Evolutionary conservation across 2,329 filamentous ascomycete genomes (phyloP), one percentile per base, ranked within the genome.

Genomic region (Diaporthe citrichinensis): DNA sequence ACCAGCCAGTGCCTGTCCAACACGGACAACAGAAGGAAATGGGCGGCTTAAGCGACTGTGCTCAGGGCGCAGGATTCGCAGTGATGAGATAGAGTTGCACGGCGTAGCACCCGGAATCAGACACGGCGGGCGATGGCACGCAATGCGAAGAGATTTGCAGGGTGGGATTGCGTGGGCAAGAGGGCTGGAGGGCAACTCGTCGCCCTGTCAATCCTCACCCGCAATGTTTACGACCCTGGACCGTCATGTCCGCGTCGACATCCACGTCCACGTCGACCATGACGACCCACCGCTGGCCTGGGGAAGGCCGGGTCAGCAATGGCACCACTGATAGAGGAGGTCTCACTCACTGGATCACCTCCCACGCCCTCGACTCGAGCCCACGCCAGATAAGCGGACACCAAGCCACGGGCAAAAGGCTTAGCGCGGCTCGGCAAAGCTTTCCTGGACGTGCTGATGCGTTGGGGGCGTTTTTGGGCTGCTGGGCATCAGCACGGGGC

Each of bases 361-460:
- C 41, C 59, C 25, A 65, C 59, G 17, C 39, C 36, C 36, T 39
- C 36, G 8, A 10, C 39, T 15, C 39, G 25, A 49, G n/a, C 17
- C 39, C 39, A 46, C 25, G 20, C 31, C 2, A 53, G 44, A 69
- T 41, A 55, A 41, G 65, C 14, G 55, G 65, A 41, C 65, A 55
- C 31, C 65, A 55, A 69, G 65, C 31, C 14, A 28, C 46, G 65
- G 65, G 46, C 31, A 68, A 68, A 39, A 68, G 20, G 65, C 65
- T 69, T 69, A 69, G 49, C 46, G 65, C 49, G 46, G n/a, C 65
- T 69, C 65, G 65, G 65, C 65, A 55, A 69, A 69, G 65, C 65
- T 69, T 69, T 55, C 65, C 49, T 15, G 5, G 65, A 67, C 41
- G 62, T 46, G 10, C 10, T 31, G 62, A 36, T 51, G 62, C 46